These are phyloP conservation scores for Tympanopsis confertula DNA, from an alignment of 2,329 filamentous ascomycete genomes.

Conservation along the genomic window DNA sequence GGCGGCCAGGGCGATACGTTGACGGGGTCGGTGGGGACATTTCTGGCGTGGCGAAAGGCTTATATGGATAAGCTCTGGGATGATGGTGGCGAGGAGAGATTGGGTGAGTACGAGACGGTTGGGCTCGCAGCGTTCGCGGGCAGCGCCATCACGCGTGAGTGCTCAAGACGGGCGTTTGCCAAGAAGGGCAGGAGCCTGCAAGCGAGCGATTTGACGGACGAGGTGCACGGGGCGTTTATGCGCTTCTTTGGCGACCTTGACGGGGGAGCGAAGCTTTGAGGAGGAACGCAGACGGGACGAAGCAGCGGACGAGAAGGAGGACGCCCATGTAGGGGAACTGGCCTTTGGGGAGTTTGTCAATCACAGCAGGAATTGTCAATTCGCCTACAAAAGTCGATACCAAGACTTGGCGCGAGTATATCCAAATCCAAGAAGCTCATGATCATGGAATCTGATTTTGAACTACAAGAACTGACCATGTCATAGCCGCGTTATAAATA, in stretches of 20 bases:
- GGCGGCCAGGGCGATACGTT: conserved; percentile 93
- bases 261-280: conserved; percentile 23
- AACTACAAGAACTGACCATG: too few relatives aligned
- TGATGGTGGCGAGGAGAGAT: conserved; percentile 31
- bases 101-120: conserved; percentile 49
- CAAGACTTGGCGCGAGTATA: too few relatives aligned
- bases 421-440: too few relatives aligned
- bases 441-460: too few relatives aligned
- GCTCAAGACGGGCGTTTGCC: conserved; percentile 73
- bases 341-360: too few relatives aligned
- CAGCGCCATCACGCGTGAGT: conserved; percentile 76
- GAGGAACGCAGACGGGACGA: too few relatives aligned
- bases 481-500: too few relatives aligned
- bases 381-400: too few relatives aligned
- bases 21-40: conserved; percentile 77
- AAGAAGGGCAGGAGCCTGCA: conserved; percentile 81
- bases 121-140: conserved; percentile 77
- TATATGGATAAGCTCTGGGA: conserved; percentile 80
- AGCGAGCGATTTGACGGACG: conserved; percentile 83
- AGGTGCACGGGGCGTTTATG: conserved; percentile 73
- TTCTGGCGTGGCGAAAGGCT: conserved; percentile 77
- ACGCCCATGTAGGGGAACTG: too few relatives aligned
- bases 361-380: too few relatives aligned
- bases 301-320: too few relatives aligned
- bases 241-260: conserved; percentile 66